A percentile compares a stretch with the other conserved stretches of the same genome.
Conservation (phyloP, 1,284 basidiomycete genomes). For the Austroboletus novae-zelandiae region DNA sequence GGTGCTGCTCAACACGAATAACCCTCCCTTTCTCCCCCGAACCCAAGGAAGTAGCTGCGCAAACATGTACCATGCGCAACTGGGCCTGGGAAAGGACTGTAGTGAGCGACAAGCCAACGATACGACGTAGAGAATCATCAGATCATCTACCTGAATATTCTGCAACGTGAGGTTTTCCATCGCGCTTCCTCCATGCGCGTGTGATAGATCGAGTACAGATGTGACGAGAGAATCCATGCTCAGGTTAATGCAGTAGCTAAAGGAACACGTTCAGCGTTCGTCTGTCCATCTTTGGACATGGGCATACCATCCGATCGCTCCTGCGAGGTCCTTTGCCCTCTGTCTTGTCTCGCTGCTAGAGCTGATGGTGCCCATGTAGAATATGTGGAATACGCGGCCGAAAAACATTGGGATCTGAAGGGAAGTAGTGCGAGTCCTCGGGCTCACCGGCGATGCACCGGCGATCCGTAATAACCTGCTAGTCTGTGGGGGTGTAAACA, state of each 20-base stretch:
- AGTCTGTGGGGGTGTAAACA: constrained; percentile 46
- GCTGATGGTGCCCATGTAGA: constrained; percentile 99
- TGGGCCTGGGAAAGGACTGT: constrained; percentile 57
- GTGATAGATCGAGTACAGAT: constrained; percentile 86
- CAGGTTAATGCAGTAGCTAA: constrained; percentile 89
- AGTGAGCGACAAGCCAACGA: neutral
- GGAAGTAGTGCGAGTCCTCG: constrained; percentile 77
- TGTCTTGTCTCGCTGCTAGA: constrained; percentile 84
- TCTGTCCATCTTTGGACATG: constrained; percentile 24
- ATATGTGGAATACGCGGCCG: constrained; percentile 90
- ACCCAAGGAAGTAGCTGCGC: constrained; percentile 96
- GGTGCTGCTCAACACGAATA: constrained; percentile 94
- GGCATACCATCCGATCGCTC: constrained; percentile 82
- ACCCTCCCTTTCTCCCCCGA: constrained; percentile 78
- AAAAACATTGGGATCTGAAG: constrained; percentile 85
- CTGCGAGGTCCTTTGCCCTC: constrained; percentile 83
- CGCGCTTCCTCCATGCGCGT: constrained; percentile 80
- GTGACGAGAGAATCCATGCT: constrained; percentile 95
- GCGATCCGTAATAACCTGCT: constrained; percentile 89
- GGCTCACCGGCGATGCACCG: constrained; percentile 85
- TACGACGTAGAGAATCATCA: neutral
- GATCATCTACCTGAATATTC: constrained; percentile 79
- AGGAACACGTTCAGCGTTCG: constrained; percentile 4
- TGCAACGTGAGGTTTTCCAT: constrained; percentile 97
- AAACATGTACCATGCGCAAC: constrained; percentile 95